These are phyloP conservation scores for Salmacisia buchloeana DNA, from an alignment of 1,284 basidiomycete genomes.

Conservation along the genomic window DNA sequence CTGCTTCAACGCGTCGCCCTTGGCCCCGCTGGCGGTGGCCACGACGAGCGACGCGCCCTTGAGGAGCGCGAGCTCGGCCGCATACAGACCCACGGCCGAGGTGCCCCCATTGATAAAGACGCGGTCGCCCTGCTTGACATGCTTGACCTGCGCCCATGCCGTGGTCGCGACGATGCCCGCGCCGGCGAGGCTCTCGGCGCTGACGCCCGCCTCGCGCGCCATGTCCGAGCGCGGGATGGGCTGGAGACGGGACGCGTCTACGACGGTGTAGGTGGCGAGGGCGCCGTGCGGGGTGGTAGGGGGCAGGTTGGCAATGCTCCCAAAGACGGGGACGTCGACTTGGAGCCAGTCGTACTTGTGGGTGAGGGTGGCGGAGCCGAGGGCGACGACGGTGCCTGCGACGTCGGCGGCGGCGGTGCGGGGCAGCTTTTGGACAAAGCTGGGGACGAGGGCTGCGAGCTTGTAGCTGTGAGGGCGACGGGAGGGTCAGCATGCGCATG, in stretches of 20 bases:
- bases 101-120: conserved; percentile 15
- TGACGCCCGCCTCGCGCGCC: background rate
- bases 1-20: conserved; percentile 9
- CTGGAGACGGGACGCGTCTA: background rate
- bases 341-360: background rate
- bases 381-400: conserved; percentile 8
- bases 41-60: conserved; percentile 10
- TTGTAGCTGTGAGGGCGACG: conserved; percentile 3
- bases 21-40: conserved; percentile 9
- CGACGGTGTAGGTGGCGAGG: conserved; percentile 9
- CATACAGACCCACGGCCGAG: conserved; percentile 10
- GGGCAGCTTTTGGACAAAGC: conserved; percentile 11
- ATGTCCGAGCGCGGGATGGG: conserved; percentile 4
- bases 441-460: conserved; percentile 7
- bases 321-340: background rate
- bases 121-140: conserved; percentile 6
- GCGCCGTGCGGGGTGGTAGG: background rate
- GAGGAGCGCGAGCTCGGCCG: conserved; percentile 1
- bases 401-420: conserved; percentile 13
- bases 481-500: background rate
- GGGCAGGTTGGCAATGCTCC: background rate
- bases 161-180: conserved; percentile 6
- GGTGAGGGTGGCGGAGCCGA: background rate
- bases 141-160: background rate
- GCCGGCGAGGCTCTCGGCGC: conserved; percentile 6